Conservation (phyloP, 2,329 filamentous ascomycete species). For the Cordyceps fumosorosea region DNA sequence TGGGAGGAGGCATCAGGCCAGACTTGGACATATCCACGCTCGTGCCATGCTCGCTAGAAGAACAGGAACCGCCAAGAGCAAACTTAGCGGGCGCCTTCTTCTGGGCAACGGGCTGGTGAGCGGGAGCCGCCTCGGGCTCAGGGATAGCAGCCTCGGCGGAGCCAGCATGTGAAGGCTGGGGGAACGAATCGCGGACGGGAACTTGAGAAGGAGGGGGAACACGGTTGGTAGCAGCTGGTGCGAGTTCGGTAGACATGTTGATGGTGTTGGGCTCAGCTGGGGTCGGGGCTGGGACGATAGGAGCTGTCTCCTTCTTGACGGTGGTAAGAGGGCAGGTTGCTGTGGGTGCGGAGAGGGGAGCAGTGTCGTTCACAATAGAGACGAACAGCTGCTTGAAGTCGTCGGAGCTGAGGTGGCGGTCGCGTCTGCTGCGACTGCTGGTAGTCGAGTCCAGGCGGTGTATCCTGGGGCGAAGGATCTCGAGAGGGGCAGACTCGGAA, state of each 20-base stretch:
- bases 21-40: constrained; percentile 39
- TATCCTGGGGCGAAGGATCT: constrained; percentile 62
- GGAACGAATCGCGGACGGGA: constrained; percentile 38
- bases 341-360: constrained; percentile 41
- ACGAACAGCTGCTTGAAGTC: constrained; percentile 92
- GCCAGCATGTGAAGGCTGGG: constrained; percentile 42
- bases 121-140: constrained; percentile 50
- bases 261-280: constrained; percentile 37
- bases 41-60: constrained; percentile 54
- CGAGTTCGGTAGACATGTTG: constrained; percentile 32
- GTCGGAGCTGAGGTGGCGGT: constrained; percentile 87
- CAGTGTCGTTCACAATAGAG: constrained; percentile 84
- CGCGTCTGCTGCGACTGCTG: constrained; percentile 65
- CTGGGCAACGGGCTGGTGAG: constrained; percentile 60
- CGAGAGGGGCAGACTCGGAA: constrained; percentile 46
- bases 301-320: constrained; percentile 40
- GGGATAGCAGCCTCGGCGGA: constrained; percentile 52
- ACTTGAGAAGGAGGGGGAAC: constrained; percentile 57
- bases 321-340: constrained; percentile 25
- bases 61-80: constrained; percentile 72
- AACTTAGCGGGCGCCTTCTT: constrained; percentile 59
- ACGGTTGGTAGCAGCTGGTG: constrained; percentile 22
- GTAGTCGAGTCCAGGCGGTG: constrained; percentile 65
- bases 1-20: constrained; percentile 24
- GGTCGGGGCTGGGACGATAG: constrained; percentile 20